These are phyloP conservation scores for Aspergillus cristatus DNA, from an alignment of 495 filamentous ascomycete genomes.

Conservation along the genomic window DNA sequence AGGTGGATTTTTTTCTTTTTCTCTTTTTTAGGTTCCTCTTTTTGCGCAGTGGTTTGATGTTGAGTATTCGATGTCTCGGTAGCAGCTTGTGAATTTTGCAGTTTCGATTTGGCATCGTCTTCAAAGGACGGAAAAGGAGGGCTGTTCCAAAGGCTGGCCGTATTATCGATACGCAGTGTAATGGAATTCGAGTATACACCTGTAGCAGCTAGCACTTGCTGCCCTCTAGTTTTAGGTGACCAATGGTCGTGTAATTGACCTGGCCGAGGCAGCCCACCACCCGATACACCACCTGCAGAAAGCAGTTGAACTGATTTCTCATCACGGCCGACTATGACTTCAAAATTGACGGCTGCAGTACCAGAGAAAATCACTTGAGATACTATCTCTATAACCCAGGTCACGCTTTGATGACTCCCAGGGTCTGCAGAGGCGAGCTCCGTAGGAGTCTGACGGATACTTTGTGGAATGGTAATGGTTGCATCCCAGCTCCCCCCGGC, in stretches of 20 bases:
- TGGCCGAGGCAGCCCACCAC: conserved; percentile 41
- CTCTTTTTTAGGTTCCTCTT: background rate
- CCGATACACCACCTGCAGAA: conserved; percentile 36
- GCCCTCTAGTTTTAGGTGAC: conserved; percentile 37
- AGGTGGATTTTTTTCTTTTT: conserved; percentile 69
- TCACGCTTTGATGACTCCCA: conserved; percentile 43
- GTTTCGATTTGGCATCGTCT: conserved; percentile 13
- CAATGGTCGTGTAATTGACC: conserved; percentile 65
- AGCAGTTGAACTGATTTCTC: conserved; percentile 67
- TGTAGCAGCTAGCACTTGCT: conserved; percentile 45
- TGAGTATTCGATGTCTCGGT: background rate
- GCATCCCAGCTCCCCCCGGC: conserved; percentile 80
- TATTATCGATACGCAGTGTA: conserved; percentile 73
- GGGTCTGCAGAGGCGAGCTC: background rate
- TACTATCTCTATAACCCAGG: conserved; percentile 86
- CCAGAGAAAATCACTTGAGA: conserved; percentile 88
- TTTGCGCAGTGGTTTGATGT: background rate
- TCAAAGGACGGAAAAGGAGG: conserved; percentile 64
- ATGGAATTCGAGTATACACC: conserved; percentile 77
- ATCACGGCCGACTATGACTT: conserved; percentile 77
- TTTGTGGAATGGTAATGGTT: conserved; percentile 63
- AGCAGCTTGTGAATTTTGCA: background rate
- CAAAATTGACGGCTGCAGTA: conserved; percentile 82
- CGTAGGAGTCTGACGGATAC: conserved; percentile 14
- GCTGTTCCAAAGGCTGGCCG: conserved; percentile 79